Conservation (phyloP, 2,329 filamentous ascomycete species). For the Venturia pyrina region DNA sequence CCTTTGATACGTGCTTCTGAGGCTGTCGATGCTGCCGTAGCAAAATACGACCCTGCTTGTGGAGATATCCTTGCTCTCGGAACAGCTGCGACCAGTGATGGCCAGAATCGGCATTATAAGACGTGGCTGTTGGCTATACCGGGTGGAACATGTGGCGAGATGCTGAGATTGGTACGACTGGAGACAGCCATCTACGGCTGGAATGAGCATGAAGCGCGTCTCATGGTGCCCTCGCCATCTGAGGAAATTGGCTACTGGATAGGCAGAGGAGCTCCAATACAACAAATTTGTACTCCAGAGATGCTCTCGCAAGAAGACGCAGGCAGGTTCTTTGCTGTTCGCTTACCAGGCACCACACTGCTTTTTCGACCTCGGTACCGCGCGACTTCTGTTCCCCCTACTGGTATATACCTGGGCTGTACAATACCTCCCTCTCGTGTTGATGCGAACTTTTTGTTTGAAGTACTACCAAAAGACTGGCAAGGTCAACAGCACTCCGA, state of each 20-base stretch:
- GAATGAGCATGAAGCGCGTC: conserved; percentile 25
- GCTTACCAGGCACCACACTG: conserved; percentile 34
- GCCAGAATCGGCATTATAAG: not conserved
- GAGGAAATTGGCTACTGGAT: conserved; percentile 46
- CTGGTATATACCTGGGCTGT: conserved; percentile 17
- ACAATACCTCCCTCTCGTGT: conserved; percentile 39
- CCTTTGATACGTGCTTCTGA: not conserved
- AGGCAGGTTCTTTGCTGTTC: conserved; percentile 38
- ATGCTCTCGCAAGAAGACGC: not conserved
- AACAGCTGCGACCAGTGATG: conserved; percentile 32
- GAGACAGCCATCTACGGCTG: conserved; percentile 20
- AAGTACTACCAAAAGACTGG: not conserved
- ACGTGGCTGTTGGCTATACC: conserved; percentile 25
- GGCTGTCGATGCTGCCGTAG: not conserved
- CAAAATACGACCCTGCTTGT: conserved; percentile 29
- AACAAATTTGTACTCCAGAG: conserved; percentile 26
- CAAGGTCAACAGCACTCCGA: conserved; percentile 42
- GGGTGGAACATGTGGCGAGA: conserved; percentile 47
- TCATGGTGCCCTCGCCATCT: conserved; percentile 27
- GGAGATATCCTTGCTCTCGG: conserved; percentile 46
- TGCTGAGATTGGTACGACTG: conserved; percentile 43
- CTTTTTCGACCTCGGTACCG: conserved; percentile 34
- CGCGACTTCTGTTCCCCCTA: conserved; percentile 13
- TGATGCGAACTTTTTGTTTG: conserved; percentile 33
- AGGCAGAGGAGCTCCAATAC: conserved; percentile 42